Evolutionary conservation across 805 yeast genomes (phyloP).

Genomic region (Hanseniaspora singularis): DNA sequence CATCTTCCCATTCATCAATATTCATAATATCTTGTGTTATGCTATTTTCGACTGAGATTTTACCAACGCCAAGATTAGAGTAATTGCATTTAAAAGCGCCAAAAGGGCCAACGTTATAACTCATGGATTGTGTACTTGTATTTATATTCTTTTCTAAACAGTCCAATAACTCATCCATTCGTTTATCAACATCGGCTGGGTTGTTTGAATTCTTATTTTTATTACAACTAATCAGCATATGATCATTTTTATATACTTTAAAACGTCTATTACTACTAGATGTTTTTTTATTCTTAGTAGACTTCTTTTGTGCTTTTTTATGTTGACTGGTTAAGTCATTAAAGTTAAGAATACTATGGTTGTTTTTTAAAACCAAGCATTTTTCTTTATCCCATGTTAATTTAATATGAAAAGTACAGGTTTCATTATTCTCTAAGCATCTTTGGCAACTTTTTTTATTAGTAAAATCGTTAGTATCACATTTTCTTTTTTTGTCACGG

Average conservation of each 20-base stretch:
- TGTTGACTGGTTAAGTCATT: slow-evolving; percentile 5
- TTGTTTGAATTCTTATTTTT: slow-evolving; percentile 17
- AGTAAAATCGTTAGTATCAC: slow-evolving; percentile 20
- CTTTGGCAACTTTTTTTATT: slow-evolving; percentile 24
- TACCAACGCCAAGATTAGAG: too few species aligned
- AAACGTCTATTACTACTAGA: slow-evolving; percentile 27
- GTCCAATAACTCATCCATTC: slow-evolving; percentile 18
- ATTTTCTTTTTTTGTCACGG: slow-evolving; percentile 26
- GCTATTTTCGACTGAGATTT: too few species aligned
- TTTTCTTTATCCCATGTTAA: slow-evolving; percentile 26
- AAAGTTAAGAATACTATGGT: background rate
- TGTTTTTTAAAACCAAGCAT: slow-evolving; percentile 15
- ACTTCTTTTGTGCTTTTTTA: slow-evolving; percentile 1
- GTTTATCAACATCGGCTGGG: slow-evolving; percentile 22
- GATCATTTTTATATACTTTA: slow-evolving; percentile 24
- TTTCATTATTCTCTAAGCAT: slow-evolving; percentile 22
- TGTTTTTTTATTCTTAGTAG: slow-evolving; percentile 12
- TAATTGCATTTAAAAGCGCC: background rate
- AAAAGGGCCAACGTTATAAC: background rate
- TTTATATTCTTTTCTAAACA: slow-evolving; percentile 12
- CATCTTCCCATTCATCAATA: too few species aligned
- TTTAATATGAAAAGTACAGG: slow-evolving; percentile 26
- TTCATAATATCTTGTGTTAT: too few species aligned
- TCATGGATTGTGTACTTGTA: background rate
- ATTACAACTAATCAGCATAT: slow-evolving; percentile 17